These are phyloP conservation scores for Colletotrichum euphorbiae DNA, from an alignment of 2,329 filamentous ascomycete species.

Conservation along the genomic window DNA sequence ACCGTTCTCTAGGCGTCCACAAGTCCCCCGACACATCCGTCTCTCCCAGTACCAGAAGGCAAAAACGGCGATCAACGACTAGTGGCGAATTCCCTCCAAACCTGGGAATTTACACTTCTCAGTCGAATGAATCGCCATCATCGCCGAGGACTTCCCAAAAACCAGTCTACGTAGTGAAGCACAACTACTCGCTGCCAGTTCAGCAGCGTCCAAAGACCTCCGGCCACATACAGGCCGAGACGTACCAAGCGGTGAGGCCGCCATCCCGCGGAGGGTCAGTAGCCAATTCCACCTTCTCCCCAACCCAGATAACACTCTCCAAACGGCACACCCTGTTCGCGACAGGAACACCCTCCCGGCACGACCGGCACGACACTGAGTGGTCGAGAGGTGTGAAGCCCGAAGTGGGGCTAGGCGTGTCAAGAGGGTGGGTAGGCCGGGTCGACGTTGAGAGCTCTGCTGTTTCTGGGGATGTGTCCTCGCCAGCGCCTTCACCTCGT, in stretches of 20 bases:
- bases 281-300: slow-evolving; percentile 37
- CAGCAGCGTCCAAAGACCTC: slow-evolving; percentile 34
- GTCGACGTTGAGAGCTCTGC: slow-evolving; percentile 39
- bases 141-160: slow-evolving; percentile 41
- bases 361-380: slow-evolving; percentile 12
- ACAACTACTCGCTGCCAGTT: slow-evolving; percentile 39
- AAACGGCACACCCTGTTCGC: slow-evolving; percentile 28
- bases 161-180: slow-evolving; percentile 42
- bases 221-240: slow-evolving; percentile 15
- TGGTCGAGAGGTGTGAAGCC: slow-evolving; percentile 20
- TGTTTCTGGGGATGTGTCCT: slow-evolving; percentile 32
- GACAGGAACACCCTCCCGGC: slow-evolving; percentile 12
- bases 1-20: neutral
- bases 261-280: slow-evolving; percentile 40
- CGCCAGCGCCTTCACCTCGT: slow-evolving; percentile 44
- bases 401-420: neutral
- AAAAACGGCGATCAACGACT: slow-evolving; percentile 14
- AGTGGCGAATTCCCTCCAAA: slow-evolving; percentile 14
- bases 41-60: neutral
- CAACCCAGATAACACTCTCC: slow-evolving; percentile 34
- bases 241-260: slow-evolving; percentile 32
- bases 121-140: slow-evolving; percentile 18
- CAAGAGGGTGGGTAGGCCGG: slow-evolving; percentile 34
- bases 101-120: slow-evolving; percentile 24
- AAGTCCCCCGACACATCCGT: neutral